Conservation (phyloP, 2,329 filamentous ascomycete genomes). For the Cercospora citrullina region DNA sequence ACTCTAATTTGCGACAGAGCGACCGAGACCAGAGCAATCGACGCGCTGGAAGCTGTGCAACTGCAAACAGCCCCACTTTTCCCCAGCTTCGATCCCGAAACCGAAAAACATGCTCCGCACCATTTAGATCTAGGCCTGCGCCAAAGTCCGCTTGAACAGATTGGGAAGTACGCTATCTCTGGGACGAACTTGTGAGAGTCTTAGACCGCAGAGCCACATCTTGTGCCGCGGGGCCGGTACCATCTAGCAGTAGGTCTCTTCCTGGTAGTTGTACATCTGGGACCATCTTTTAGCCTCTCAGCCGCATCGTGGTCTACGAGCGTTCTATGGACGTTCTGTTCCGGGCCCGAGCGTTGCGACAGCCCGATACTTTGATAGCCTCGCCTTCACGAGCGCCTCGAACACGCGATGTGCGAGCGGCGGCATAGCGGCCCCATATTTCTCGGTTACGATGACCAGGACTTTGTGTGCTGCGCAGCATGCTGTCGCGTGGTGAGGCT, state of each 20-base stretch:
- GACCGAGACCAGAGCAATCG: background rate
- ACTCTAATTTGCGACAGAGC: background rate
- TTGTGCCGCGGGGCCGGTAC: background rate
- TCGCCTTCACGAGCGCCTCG: conserved; percentile 9
- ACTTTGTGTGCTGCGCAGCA: background rate
- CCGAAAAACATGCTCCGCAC: conserved; percentile 4
- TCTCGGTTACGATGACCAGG: conserved; percentile 1
- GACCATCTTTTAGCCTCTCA: background rate
- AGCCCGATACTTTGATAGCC: background rate
- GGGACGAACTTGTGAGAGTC: conserved; percentile 2
- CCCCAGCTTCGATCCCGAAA: conserved; percentile 1
- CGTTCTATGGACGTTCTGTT: background rate
- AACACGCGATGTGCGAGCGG: conserved; percentile 7
- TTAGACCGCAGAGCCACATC: background rate
- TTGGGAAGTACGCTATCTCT: conserved; percentile 12
- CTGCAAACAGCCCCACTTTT: background rate
- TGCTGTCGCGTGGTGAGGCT: conserved; percentile 12
- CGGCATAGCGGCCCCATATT: conserved; percentile 1
- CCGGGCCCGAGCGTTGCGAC: background rate
- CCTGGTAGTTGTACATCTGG: background rate
- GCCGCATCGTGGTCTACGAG: background rate
- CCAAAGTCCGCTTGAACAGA: background rate
- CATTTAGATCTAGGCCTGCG: conserved; percentile 5
- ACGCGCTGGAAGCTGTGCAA: background rate
- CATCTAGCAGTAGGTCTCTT: background rate